Evolutionary conservation across 2,329 filamentous ascomycete species (phyloP).

Genomic region (Apiospora arundinis): DNA sequence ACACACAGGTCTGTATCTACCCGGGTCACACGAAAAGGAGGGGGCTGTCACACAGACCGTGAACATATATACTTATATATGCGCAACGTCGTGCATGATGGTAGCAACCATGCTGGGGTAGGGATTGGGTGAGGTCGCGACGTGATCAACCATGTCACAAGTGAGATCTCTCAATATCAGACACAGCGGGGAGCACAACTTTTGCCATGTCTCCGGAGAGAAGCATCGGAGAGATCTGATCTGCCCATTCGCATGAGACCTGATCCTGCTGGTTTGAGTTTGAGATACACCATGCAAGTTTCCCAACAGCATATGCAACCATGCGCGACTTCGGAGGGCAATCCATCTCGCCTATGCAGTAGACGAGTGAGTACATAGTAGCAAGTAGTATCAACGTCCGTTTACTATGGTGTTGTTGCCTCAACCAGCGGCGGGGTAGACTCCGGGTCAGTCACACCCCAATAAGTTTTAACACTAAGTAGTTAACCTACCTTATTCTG

Average conservation of each 20-base stretch:
- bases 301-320: neutral
- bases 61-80: neutral
- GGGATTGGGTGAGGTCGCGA: neutral
- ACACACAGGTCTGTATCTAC: neutral
- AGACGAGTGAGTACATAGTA: neutral
- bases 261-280: conserved; percentile 16
- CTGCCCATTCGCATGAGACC: conserved; percentile 13
- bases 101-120: neutral
- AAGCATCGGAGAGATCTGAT: conserved; percentile 14
- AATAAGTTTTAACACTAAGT: neutral
- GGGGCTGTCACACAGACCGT: neutral
- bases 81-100: conserved; percentile 1
- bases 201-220: neutral
- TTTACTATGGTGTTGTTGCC: neutral
- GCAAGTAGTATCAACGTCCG: neutral
- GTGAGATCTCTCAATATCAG: conserved; percentile 17
- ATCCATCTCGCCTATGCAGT: neutral
- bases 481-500: neutral
- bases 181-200: neutral
- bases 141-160: conserved; percentile 13
- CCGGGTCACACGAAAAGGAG: neutral
- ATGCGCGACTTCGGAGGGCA: neutral
- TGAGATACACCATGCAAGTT: conserved; percentile 8
- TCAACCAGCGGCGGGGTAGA: neutral
- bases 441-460: neutral